Evolutionary conservation across 768 basidiomycete genomes (phyloP), one percentile per base, ranked within the genome.

Genomic region (Leccinum obscurum): DNA sequence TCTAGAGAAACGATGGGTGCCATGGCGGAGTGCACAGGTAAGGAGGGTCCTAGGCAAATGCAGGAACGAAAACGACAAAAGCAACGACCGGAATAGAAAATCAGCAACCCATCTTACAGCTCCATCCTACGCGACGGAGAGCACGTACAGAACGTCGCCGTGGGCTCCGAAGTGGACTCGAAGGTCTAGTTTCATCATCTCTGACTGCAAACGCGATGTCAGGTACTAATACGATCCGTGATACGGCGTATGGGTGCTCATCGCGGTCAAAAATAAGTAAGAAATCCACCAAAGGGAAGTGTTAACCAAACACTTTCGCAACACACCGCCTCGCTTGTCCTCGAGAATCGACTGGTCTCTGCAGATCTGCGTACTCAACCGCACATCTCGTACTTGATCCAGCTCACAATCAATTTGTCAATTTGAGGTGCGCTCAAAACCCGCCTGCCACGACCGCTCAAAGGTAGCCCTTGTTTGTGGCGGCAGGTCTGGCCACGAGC

Each of bases 401-500:
- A 26, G 24, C 24, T 26, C 24, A 26, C 24, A 26, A 26, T 26
- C 26, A 26, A 26, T 26, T 26, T 26, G 26, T 26, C 26, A 26
- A 26, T 26, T 26, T 26, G 26, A 26, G 24, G 24, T 26, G 24
- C 24, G 24, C 24, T 26, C 24, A 26, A 26, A 26, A 26, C 24
- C 26, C 26, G 26, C 26, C 26, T 26, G 75, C 22, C 81, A 74
- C 32, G 84, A 89, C 70, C 81, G 76, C 58, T 81, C 83, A 24
- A 86, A 85, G 69, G 93, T 94, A 48, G 83, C 89, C 3, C 77
- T 94, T 14, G 79, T 94, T 66, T 92, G 89, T 66, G 92, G 92
- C 9, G 92, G 93, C 6, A 92, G 93, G 34, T 85, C 88, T 26
- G 92, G 95, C 5, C 95, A 97, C 70, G 95, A 97, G 68, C 95